Percentiles rank a stretch among this genome's conserved stretches.
phyloP scores from a whole-genome alignment of 495 filamentous ascomycete species.

The Neurospora sp. region DNA sequence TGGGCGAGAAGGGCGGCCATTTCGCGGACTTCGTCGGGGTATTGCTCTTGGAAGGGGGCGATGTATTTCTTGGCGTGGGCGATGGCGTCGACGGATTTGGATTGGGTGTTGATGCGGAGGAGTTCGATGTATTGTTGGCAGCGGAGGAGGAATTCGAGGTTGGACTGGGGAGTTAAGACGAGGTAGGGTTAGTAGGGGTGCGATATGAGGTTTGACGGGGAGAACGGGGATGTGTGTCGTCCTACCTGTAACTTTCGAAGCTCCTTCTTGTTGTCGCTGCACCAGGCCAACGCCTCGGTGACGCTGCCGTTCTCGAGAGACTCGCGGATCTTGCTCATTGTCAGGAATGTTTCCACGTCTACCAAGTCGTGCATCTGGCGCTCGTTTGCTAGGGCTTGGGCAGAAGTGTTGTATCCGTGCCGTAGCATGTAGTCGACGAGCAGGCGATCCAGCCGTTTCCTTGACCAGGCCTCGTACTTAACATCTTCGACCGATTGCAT shows the following conservation, averaged over 20 bases:
- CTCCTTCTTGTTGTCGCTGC: constrained; percentile 78
- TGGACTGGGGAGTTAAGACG: constrained; percentile 43
- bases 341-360: constrained; percentile 79
- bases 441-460: constrained; percentile 68
- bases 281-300: constrained; percentile 77
- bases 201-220: not conserved
- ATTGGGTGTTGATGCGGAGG: constrained; percentile 49
- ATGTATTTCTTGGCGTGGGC: constrained; percentile 74
- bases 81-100: constrained; percentile 65
- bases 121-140: constrained; percentile 93
- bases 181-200: constrained; percentile 16
- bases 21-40: constrained; percentile 56
- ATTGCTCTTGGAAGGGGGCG: constrained; percentile 51
- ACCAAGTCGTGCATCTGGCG: constrained; percentile 62
- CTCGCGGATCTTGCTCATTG: constrained; percentile 65
- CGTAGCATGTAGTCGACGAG: constrained; percentile 85
- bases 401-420: constrained; percentile 71
- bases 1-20: constrained; percentile 77
- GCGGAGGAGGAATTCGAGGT: constrained; percentile 88
- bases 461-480: constrained; percentile 87
- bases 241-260: constrained; percentile 74
- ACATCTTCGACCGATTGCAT: constrained; percentile 82
- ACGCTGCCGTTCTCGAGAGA: constrained; percentile 62
- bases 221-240: not conserved
- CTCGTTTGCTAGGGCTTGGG: constrained; percentile 58